phyloP scores from a whole-genome alignment of 78 protist genomes.

The Dictyostelium citrinum region DNA sequence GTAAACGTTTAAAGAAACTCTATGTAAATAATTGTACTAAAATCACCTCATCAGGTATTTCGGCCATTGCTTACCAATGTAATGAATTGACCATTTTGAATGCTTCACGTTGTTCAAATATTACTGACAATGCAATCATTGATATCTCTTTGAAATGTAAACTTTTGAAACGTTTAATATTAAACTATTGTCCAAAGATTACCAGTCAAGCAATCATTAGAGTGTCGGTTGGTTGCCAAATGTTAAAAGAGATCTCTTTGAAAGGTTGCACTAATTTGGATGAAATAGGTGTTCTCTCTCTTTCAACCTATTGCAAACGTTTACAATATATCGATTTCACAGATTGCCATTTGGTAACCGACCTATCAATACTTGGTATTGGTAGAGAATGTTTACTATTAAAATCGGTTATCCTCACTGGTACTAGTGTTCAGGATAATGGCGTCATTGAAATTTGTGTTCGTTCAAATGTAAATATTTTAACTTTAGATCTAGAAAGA shows the following conservation, averaged over 20 bases:
- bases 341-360: slow-evolving; percentile 32
- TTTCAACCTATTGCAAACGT: slow-evolving; percentile 52
- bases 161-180: neutral
- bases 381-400: slow-evolving; percentile 52
- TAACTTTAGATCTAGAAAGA: neutral
- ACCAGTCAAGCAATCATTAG: slow-evolving; percentile 36
- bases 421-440: neutral
- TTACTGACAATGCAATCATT: slow-evolving; percentile 12
- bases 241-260: slow-evolving; percentile 8
- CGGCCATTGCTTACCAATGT: slow-evolving; percentile 11
- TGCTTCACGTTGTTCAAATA: neutral
- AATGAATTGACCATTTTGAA: neutral
- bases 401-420: neutral
- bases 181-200: neutral
- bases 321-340: slow-evolving; percentile 6
- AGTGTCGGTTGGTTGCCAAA: slow-evolving; percentile 29
- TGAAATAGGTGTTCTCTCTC: slow-evolving; percentile 31
- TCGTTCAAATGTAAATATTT: slow-evolving; percentile 16
- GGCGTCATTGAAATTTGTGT: slow-evolving; percentile 44
- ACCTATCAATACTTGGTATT: slow-evolving; percentile 43
- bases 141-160: slow-evolving; percentile 18
- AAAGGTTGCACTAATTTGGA: slow-evolving; percentile 27
- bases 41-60: neutral
- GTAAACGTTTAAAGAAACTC: slow-evolving; percentile 26
- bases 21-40: neutral